These are phyloP conservation scores for Pseudocercospora macadamiae DNA, from an alignment of 2,329 filamentous ascomycete species.

Conservation along the genomic window DNA sequence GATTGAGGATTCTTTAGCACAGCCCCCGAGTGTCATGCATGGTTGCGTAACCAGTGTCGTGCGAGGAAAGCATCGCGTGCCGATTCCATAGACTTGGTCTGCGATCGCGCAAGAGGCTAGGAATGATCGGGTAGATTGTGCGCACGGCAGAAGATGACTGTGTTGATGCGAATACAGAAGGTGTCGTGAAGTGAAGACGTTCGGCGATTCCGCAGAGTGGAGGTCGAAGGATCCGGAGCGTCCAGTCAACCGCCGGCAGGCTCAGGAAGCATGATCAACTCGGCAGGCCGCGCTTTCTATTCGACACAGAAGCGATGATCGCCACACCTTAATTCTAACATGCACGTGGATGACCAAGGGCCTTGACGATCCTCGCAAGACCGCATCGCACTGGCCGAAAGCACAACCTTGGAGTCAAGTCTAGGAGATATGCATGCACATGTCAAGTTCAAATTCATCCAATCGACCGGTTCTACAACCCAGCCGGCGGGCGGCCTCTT, in stretches of 20 bases:
- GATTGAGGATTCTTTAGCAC: slow-evolving; percentile 6
- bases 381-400: slow-evolving; percentile 16
- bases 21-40: slow-evolving; percentile 18
- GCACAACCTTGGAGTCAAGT: neutral
- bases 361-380: neutral
- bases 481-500: slow-evolving; percentile 26
- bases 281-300: too few species aligned
- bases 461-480: slow-evolving; percentile 8
- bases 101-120: neutral
- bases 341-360: too few species aligned
- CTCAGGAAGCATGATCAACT: too few species aligned
- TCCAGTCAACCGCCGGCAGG: too few species aligned
- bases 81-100: neutral
- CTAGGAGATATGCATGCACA: neutral
- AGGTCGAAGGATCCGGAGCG: neutral
- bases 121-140: neutral
- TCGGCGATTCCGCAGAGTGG: neutral
- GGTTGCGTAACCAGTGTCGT: slow-evolving; percentile 8
- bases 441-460: slow-evolving; percentile 16
- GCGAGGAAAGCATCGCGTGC: neutral
- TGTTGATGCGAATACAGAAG: neutral
- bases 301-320: neutral
- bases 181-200: neutral
- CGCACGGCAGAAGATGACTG: slow-evolving; percentile 6
- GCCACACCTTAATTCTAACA: too few species aligned